phyloP scores from a whole-genome alignment of 169 alveolate genomes.

The Cytauxzoon felis region DNA sequence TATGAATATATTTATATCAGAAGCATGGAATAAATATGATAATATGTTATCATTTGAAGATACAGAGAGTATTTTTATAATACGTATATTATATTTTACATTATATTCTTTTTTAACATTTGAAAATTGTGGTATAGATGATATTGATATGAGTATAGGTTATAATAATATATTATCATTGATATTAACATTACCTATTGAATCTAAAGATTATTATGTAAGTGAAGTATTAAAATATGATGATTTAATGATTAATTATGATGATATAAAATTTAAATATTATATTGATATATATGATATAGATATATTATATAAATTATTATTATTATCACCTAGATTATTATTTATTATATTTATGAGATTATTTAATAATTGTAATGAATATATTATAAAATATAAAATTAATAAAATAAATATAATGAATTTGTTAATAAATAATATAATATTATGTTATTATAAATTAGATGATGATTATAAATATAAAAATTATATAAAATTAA shows the following conservation, averaged over 20 bases:
- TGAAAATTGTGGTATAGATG: conserved; percentile 38
- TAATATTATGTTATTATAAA: conserved; percentile 10
- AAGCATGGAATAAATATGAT: conserved; percentile 5
- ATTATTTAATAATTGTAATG: conserved; percentile 3
- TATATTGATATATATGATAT: neutral
- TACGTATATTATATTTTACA: conserved; percentile 21
- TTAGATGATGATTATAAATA: conserved; percentile 16
- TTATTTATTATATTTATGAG: conserved; percentile 33
- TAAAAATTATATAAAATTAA: conserved; percentile 2
- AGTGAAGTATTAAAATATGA: conserved; percentile 16
- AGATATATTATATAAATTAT: conserved; percentile 13
- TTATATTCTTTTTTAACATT: conserved; percentile 44
- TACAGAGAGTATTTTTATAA: conserved; percentile 26
- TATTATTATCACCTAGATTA: conserved; percentile 40
- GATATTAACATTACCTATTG: conserved; percentile 29
- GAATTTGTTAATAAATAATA: conserved; percentile 20
- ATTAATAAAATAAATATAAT: conserved; percentile 20
- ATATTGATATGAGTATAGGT: neutral
- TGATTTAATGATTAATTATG: conserved; percentile 15
- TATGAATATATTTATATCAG: conserved; percentile 30
- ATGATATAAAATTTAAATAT: conserved; percentile 13
- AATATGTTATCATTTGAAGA: neutral
- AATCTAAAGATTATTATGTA: conserved; percentile 4
- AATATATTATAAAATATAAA: conserved; percentile 6
- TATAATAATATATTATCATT: conserved; percentile 33